Conservation (phyloP, 176 grass and related monocot species). For the Chrysopogon serrulatus region DNA sequence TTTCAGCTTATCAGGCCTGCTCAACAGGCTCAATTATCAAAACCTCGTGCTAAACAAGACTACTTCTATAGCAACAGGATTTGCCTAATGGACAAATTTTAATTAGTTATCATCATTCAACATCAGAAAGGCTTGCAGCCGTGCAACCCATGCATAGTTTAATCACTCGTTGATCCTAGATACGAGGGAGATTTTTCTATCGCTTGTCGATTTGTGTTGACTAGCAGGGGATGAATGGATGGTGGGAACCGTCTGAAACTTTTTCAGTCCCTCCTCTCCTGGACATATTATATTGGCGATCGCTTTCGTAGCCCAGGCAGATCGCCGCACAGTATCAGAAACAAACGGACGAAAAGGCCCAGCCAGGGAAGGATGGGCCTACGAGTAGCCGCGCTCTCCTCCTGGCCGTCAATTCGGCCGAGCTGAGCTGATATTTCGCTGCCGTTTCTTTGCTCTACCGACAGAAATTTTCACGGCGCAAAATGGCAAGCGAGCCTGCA, state of each 20-base stretch:
- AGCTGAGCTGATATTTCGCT: not conserved
- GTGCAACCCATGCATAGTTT: conserved; percentile 9
- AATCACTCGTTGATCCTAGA: conserved; percentile 8
- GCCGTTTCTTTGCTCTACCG: not conserved
- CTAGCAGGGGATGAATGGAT: not conserved
- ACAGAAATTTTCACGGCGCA: not conserved
- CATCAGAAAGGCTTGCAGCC: not conserved
- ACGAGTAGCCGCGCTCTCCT: not conserved
- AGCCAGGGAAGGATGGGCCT: not conserved
- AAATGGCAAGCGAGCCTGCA: not conserved
- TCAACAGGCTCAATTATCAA: too few relatives aligned
- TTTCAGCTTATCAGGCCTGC: too few relatives aligned
- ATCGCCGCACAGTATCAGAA: not conserved
- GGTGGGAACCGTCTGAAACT: not conserved
- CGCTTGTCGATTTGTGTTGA: not conserved
- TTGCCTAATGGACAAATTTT: not conserved
- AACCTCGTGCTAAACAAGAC: too few relatives aligned
- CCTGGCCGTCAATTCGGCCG: not conserved
- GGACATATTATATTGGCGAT: not conserved
- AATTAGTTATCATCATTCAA: not conserved
- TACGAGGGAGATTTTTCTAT: conserved; percentile 15
- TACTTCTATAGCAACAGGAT: not conserved
- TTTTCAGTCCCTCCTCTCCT: not conserved
- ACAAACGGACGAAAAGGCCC: conserved; percentile 2
- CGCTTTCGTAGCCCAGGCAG: not conserved